phyloP scores from a whole-genome alignment of 148 eudicot species.

The Chenopodium album region DNA sequence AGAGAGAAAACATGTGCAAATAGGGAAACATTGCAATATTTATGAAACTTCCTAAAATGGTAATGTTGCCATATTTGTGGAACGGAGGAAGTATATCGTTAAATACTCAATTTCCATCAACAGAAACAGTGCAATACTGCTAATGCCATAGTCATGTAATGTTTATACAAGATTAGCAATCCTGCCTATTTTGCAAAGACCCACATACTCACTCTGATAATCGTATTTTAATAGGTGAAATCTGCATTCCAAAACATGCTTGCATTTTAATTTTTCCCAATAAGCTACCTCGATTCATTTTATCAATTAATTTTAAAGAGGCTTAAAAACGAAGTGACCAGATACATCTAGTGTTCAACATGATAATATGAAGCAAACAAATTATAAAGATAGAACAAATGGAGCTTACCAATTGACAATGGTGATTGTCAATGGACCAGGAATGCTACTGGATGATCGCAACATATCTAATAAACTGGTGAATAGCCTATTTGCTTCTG shows the following conservation, averaged over 20 bases:
- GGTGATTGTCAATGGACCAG: conserved; percentile 73
- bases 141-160: not conserved
- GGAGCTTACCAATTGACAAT: conserved; percentile 82
- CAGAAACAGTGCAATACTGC: not conserved
- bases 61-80: too few species aligned
- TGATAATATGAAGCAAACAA: not conserved
- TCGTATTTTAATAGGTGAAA: not conserved
- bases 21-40: too few species aligned
- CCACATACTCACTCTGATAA: not conserved
- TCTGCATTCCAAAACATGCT: not conserved
- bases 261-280: not conserved
- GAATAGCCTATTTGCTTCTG: conserved; percentile 65
- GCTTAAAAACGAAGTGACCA: not conserved
- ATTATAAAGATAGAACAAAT: not conserved
- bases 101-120: not conserved
- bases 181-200: not conserved
- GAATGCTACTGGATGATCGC: conserved; percentile 53
- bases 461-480: conserved; percentile 54
- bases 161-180: not conserved
- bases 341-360: not conserved
- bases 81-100: not conserved
- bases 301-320: not conserved
- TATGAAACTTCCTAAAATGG: too few species aligned
- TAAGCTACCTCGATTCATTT: not conserved
- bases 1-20: too few species aligned